phyloP scores from a whole-genome alignment of 2,329 filamentous ascomycete genomes.

The Cercospora nicotianae region DNA sequence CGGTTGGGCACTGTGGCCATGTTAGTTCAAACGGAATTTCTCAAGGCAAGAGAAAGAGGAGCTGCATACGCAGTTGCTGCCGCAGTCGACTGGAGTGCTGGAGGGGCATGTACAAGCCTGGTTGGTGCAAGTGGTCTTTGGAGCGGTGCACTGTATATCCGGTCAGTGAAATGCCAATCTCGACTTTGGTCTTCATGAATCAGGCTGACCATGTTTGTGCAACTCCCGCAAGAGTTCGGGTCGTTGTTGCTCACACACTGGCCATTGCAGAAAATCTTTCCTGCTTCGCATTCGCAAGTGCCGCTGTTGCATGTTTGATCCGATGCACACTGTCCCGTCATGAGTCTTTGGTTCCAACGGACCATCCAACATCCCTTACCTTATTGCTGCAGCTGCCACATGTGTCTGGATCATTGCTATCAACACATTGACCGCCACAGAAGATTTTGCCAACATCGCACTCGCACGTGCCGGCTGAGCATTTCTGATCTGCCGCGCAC shows the following conservation, averaged over 20 bases:
- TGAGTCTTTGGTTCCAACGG: neutral
- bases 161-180: neutral
- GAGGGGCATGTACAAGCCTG: neutral
- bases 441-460: neutral
- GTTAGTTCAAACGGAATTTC: neutral
- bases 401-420: neutral
- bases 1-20: neutral
- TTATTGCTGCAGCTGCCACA: neutral
- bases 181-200: neutral
- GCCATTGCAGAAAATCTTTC: neutral
- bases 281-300: neutral
- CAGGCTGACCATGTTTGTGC: neutral
- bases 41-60: neutral
- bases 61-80: neutral
- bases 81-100: neutral
- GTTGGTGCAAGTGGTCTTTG: neutral
- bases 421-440: neutral
- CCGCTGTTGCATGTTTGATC: neutral
- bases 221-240: neutral
- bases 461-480: neutral
- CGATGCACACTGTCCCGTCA: neutral
- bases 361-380: neutral
- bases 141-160: neutral
- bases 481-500: neutral
- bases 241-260: conserved; percentile 1